Percentiles rank a stretch among this genome's conserved stretches.
Evolutionary conservation across 257 asterid genomes (phyloP).

Genomic region (Sherardia arvensis): DNA sequence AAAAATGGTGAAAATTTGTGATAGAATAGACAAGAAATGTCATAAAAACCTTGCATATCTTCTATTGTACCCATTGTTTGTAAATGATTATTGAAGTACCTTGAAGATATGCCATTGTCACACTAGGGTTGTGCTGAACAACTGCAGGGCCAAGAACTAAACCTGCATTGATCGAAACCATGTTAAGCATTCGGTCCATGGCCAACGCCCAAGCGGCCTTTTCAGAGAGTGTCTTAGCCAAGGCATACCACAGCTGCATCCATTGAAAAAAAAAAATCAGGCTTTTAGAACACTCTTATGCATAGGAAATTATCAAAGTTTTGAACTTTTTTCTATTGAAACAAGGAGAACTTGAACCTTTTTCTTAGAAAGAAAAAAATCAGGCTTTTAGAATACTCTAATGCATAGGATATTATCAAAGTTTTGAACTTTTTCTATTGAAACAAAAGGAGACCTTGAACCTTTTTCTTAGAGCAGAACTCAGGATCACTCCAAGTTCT

Average conservation of each 20-base stretch:
- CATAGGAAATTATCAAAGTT: not conserved
- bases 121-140: slow-evolving; percentile 24
- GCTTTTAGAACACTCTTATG: not conserved
- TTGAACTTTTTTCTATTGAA: not conserved
- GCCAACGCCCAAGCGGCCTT: slow-evolving; percentile 44
- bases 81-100: slow-evolving; percentile 9
- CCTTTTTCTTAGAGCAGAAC: slow-evolving; percentile 31
- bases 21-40: too few species aligned
- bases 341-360: not conserved
- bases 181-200: slow-evolving; percentile 34
- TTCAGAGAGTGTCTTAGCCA: slow-evolving; percentile 37
- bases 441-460: not conserved
- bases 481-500: slow-evolving; percentile 36
- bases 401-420: not conserved
- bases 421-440: not conserved
- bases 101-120: slow-evolving; percentile 37
- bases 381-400: not conserved
- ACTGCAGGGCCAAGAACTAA: slow-evolving; percentile 35
- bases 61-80: too few species aligned
- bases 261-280: not conserved
- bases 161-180: slow-evolving; percentile 39
- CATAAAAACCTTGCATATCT: too few species aligned
- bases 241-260: slow-evolving; percentile 35
- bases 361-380: too few species aligned
- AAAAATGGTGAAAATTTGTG: not conserved